Percentiles rank a stretch among this genome's conserved stretches.
phyloP scores from a whole-genome alignment of 345 rosid species.

The Aethionema arabicum region DNA sequence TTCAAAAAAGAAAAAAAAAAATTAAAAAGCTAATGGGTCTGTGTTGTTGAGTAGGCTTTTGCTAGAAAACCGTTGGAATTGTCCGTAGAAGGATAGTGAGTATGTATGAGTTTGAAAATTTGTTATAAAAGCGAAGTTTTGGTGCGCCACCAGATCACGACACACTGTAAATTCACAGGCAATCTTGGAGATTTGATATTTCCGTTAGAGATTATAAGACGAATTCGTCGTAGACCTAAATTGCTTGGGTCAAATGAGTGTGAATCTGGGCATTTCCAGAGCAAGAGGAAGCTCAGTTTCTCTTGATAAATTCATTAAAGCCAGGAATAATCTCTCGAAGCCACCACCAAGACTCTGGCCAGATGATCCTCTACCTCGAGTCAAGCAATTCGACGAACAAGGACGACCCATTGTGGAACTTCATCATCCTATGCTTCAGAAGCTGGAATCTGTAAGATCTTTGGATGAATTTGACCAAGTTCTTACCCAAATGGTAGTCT shows the following conservation, averaged over 20 bases:
- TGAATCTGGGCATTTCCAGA: constrained; percentile 13
- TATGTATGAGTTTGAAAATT: no score
- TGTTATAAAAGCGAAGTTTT: no score
- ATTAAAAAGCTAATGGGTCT: no score
- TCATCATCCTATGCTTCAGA: constrained; percentile 45
- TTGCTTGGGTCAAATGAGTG: constrained; percentile 22
- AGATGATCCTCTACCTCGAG: constrained; percentile 31
- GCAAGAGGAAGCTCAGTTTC: constrained; percentile 33
- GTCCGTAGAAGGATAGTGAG: no score
- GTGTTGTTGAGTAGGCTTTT: no score
- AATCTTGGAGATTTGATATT: neutral
- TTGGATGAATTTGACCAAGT: constrained; percentile 46
- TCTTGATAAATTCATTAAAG: constrained; percentile 45
- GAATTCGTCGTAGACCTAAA: no score
- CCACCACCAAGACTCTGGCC: constrained; percentile 52
- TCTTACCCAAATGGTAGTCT: constrained; percentile 44
- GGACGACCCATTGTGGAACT: constrained; percentile 22
- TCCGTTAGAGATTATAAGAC: no score
- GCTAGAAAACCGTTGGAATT: no score
- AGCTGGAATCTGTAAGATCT: constrained; percentile 41
- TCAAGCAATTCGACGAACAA: constrained; percentile 16
- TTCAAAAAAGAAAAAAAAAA: no score
- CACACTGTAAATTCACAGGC: neutral
- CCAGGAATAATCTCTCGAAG: constrained; percentile 48
- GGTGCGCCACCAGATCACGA: no score